Base-by-base conservation (phyloP, 768 basidiomycete species). In the Kwoniella shandongensis region DNA sequence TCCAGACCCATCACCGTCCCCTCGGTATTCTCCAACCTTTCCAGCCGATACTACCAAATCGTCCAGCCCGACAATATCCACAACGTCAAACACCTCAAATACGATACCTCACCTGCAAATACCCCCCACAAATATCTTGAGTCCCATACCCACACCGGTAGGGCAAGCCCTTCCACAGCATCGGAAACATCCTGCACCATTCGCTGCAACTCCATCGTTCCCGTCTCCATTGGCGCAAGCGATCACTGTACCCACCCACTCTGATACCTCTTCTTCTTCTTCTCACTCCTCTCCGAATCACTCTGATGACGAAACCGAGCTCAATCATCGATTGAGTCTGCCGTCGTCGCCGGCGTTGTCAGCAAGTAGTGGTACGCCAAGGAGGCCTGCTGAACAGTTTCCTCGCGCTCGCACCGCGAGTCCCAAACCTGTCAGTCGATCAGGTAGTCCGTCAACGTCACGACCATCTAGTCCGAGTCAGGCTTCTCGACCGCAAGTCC, bases 211-310 rank as follows among this genome's bases (percentile, higher is more conserved):
- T 1, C 70, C 70, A 8, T 69, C 70, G 3, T 72, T 69, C 53
- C 70, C 70, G 10, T 69, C 67, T 7, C 71, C 71, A 4, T 51
- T 73, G 7, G 71, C 71, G 20, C 63, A 70, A 44, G 68, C 71
- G 2, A 62, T 66, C 17, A 73, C 66, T 17, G 71, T 73, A 1
- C 71, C 71, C 1, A 46, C 48, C 10, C 58, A 65, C 27, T 68
- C 66, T 1, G 69, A 70, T 36, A 63, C 53, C 4, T 71, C 69
- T 12, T 71, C 69, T 2, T 61, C 63, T 4, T 64, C 62, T 3
- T 68, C 67, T 1, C 66, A 68, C 27, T 71, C 67, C 2, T 56
- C 60, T 10, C 44, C 51, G 6, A 45, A 46, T 7, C 45, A 50
- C 20, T 62, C 63, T 4, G 66, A 67, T 15, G 63, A 57, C 51